A percentile compares a stretch with the other conserved stretches of the same genome.
phyloP scores from a whole-genome alignment of 768 basidiomycete species.

The Auricularia heimuer region DNA sequence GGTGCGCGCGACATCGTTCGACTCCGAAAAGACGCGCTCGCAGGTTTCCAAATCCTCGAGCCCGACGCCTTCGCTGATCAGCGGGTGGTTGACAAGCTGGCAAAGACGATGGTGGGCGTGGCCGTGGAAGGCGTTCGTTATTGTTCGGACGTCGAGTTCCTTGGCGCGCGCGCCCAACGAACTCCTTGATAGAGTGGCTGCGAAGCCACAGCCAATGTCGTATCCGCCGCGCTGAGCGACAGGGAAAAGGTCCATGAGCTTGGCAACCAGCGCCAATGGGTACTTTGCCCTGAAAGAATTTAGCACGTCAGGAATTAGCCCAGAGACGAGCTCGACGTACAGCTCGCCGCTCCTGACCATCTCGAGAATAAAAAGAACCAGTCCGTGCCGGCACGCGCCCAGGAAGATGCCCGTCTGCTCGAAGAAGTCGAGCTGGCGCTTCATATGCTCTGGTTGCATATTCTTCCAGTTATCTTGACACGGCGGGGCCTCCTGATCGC shows the following conservation, averaged over 20 bases:
- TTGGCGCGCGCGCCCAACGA: conserved; percentile 5
- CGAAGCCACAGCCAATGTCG: conserved; percentile 17
- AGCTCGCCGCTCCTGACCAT: conserved; percentile 2
- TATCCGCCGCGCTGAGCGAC: conserved; percentile 12
- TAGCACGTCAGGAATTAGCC: not conserved
- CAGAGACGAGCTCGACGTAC: not conserved
- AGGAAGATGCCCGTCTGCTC: conserved; percentile 1
- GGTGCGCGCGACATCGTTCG: conserved; percentile 11
- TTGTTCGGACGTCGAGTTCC: conserved; percentile 1
- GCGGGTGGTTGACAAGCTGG: conserved; percentile 14
- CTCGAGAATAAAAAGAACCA: not conserved
- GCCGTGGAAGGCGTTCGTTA: conserved; percentile 25
- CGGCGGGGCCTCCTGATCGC: not conserved
- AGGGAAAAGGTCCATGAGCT: conserved; percentile 9
- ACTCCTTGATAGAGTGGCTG: conserved; percentile 10
- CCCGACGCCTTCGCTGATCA: conserved; percentile 12
- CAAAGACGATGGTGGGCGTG: conserved; percentile 24
- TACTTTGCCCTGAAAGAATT: conserved; percentile 15
- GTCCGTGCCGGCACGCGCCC: not conserved
- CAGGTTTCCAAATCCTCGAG: conserved; percentile 16
- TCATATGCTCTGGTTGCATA: not conserved
- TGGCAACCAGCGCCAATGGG: conserved; percentile 10
- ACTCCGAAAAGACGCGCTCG: conserved; percentile 14
- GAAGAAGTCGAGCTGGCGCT: not conserved
- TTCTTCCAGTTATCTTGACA: not conserved